Conservation (phyloP, 2,329 filamentous ascomycete genomes). For the Didymella keratinophila region DNA sequence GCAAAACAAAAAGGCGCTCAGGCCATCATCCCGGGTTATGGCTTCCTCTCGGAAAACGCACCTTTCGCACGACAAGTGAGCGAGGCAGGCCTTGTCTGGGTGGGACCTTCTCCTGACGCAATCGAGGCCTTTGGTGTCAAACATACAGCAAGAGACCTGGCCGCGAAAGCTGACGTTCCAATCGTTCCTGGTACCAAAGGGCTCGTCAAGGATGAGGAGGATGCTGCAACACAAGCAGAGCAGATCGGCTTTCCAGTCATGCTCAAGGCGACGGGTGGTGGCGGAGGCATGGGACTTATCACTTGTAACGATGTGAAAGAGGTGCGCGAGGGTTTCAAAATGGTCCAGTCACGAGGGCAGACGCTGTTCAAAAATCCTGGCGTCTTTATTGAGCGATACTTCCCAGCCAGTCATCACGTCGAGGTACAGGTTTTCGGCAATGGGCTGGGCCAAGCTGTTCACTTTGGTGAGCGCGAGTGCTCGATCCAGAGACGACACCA, state of each 20-base stretch:
- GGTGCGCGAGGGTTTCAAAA: conserved; percentile 73
- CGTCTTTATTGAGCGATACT: conserved; percentile 85
- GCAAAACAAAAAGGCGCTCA: conserved; percentile 60
- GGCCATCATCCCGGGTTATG: conserved; percentile 72
- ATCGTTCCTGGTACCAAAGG: conserved; percentile 63
- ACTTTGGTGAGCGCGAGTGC: conserved; percentile 88
- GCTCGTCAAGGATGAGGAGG: conserved; percentile 57
- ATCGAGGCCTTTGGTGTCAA: conserved; percentile 68
- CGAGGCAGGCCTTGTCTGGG: conserved; percentile 64
- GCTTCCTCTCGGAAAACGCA: conserved; percentile 70
- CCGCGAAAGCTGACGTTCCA: conserved; percentile 61
- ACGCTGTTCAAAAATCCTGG: conserved; percentile 85
- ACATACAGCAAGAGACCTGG: conserved; percentile 63
- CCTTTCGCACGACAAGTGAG: conserved; percentile 64
- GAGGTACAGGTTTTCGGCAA: conserved; percentile 94
- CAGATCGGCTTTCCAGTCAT: conserved; percentile 61
- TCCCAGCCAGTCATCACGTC: conserved; percentile 80
- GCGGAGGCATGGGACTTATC: conserved; percentile 85
- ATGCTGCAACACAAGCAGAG: conserved; percentile 55
- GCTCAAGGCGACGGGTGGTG: conserved; percentile 63
- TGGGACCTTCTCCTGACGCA: conserved; percentile 63
- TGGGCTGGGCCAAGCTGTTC: conserved; percentile 76
- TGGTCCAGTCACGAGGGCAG: conserved; percentile 76
- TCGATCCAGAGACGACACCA: conserved; percentile 87
- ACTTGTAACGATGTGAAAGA: conserved; percentile 74